Evolutionary conservation across 192 early-diverging fungal genomes (phyloP), one percentile per base, ranked within the genome.

Genomic region (Coemansia sp.): DNA sequence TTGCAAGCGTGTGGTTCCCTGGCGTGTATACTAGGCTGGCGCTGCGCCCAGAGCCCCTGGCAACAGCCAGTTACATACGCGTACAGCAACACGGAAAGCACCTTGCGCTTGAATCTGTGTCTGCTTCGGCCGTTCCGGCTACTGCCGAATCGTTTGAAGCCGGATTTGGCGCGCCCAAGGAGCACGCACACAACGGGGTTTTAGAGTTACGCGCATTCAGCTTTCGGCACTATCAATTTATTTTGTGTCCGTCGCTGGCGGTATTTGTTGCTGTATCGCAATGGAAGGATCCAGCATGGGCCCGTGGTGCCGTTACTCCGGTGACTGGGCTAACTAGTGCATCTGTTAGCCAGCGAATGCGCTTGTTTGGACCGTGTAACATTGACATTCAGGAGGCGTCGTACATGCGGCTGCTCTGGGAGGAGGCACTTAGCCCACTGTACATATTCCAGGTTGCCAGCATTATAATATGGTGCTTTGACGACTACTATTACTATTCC

Each of bases 401-500:
- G 2, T 83, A 80, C 19, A 27, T 75, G 18, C 82, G 83, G 35
- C 53, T 92, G 57, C 58, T 92, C 14, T 72, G 81, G 32, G 85
- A 90, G 42, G 91, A 92, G 60, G 77, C 86, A 0, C 62, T 92
- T 19, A 85, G 91, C 45, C 91, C 89, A 4, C 89, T 92, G 52
- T 91, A 90, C 66, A 78, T 92, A 23, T 92, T 92, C 46, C 91
- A 91, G 72, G 79, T 88, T 16, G 86, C 85, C 21, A 89, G 87
- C 48, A 90, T 92, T 21, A 60, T 82, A 10, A 82, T 92, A 2
- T 92, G 91, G 97, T 88, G 84, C 50, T 59, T 82, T 29, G 95
- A 98, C 58, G 87, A 92, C 60, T 99, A 99, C 73, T 90, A 91
- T 58, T 95, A 95, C 67, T 99, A 98, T 61, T 93, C 94, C 0